Evolutionary conservation across 2,329 filamentous ascomycete species (phyloP).

Genomic region (Penicillium sclerotiorum): DNA sequence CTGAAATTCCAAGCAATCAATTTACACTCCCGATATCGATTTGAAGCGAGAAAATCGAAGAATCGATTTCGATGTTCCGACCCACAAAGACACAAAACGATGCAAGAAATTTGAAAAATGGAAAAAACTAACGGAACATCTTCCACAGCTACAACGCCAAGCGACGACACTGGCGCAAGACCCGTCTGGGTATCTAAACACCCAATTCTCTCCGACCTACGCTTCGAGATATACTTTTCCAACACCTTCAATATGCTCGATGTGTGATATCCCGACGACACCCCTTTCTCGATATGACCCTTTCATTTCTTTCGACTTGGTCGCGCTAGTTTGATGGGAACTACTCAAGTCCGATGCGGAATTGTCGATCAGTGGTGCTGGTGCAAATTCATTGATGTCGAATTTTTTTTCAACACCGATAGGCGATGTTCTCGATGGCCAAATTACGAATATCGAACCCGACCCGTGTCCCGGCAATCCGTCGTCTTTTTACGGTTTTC

Average conservation of each 20-base stretch:
- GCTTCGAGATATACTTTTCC: slow-evolving; percentile 31
- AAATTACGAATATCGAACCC: slow-evolving; percentile 4
- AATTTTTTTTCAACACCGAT: neutral
- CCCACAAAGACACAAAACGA: neutral
- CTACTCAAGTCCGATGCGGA: slow-evolving; percentile 24
- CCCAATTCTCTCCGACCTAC: slow-evolving; percentile 40
- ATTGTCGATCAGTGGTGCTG: slow-evolving; percentile 7
- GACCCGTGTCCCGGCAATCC: neutral
- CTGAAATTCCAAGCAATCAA: neutral
- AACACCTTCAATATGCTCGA: slow-evolving; percentile 12
- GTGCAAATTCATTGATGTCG: slow-evolving; percentile 12
- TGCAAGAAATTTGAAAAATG: neutral
- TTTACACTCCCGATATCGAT: neutral
- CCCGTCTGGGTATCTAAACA: slow-evolving; percentile 94
- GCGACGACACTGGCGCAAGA: slow-evolving; percentile 99
- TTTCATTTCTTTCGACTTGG: slow-evolving; percentile 16
- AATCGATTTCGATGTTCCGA: slow-evolving; percentile 1
- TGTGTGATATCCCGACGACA: slow-evolving; percentile 21
- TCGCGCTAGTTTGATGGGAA: slow-evolving; percentile 26
- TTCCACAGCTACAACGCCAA: slow-evolving; percentile 94
- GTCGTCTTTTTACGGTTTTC: slow-evolving; percentile 1
- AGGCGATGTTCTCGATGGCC: slow-evolving; percentile 1
- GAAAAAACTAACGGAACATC: slow-evolving; percentile 5
- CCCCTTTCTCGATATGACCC: slow-evolving; percentile 18
- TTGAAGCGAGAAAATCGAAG: neutral